These are phyloP conservation scores for Apophysomyces variabilis DNA, from an alignment of 371 early-diverging fungal genomes.

Conservation along the genomic window DNA sequence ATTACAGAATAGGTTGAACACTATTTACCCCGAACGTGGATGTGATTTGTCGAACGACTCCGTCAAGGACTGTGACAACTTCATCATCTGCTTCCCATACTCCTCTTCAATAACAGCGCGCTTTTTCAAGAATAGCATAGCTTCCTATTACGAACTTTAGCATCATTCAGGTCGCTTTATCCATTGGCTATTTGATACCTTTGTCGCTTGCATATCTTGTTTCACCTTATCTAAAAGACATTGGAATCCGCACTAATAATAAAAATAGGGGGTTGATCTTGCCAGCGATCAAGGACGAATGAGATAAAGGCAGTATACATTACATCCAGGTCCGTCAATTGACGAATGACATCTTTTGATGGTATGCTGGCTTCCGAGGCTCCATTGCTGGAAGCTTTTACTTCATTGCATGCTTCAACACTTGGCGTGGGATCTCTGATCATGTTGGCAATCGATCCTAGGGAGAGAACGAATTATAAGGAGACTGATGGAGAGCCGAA, in stretches of 20 bases:
- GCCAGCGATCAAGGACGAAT: not conserved
- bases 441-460: conserved; percentile 3
- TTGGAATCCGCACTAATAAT: conserved; percentile 32
- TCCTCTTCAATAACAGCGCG: conserved; percentile 67
- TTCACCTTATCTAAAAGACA: conserved; percentile 43
- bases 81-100: conserved; percentile 59
- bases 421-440: not conserved
- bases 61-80: conserved; percentile 47
- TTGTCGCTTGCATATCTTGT: conserved; percentile 37
- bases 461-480: conserved; percentile 1
- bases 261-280: conserved; percentile 7
- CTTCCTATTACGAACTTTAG: conserved; percentile 40
- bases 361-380: not conserved
- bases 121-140: conserved; percentile 57
- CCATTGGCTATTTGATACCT: conserved; percentile 20
- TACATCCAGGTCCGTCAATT: conserved; percentile 29
- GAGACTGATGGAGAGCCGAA: not conserved
- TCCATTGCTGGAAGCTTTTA: not conserved
- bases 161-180: not conserved
- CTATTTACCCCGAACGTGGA: conserved; percentile 50
- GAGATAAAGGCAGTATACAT: not conserved
- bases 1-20: too few relatives aligned
- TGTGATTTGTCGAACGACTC: conserved; percentile 54
- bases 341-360: conserved; percentile 19
- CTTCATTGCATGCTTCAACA: not conserved